phyloP scores from a whole-genome alignment of 352 stramenopile species.

The Pythium vanterpoolii region DNA sequence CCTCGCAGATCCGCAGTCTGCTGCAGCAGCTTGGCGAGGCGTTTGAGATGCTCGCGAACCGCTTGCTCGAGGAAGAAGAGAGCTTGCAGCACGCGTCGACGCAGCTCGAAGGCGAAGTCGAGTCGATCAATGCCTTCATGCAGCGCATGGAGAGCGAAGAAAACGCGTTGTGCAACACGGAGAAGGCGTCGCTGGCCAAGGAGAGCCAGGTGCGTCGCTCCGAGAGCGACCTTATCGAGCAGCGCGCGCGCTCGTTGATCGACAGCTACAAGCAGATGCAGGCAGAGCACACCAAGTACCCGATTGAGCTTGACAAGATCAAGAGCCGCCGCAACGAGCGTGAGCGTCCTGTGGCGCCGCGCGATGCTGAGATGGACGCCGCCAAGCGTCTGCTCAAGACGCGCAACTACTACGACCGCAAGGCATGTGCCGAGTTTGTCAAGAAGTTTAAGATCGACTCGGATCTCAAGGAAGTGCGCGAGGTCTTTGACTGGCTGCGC shows the following conservation, averaged over 20 bases:
- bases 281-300: constrained; percentile 81
- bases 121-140: constrained; percentile 89
- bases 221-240: constrained; percentile 79
- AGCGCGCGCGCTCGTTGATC: constrained; percentile 75
- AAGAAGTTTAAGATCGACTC: constrained; percentile 83
- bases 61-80: constrained; percentile 81
- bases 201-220: constrained; percentile 78
- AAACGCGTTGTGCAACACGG: constrained; percentile 71
- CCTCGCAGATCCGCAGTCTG: constrained; percentile 82
- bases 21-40: constrained; percentile 83
- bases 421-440: constrained; percentile 70
- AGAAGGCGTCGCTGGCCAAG: constrained; percentile 85
- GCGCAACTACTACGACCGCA: constrained; percentile 88
- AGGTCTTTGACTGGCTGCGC: constrained; percentile 85
- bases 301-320: constrained; percentile 75
- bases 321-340: constrained; percentile 74
- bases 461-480: constrained; percentile 82
- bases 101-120: constrained; percentile 80
- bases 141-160: constrained; percentile 89
- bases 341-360: constrained; percentile 59
- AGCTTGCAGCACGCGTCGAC: constrained; percentile 78
- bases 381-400: constrained; percentile 81
- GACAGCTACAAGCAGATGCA: constrained; percentile 90
- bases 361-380: constrained; percentile 71
- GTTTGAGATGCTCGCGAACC: constrained; percentile 88